A percentile compares a stretch with the other conserved stretches of the same genome.
Conservation (phyloP, 371 early-diverging fungal species). For the Mucor ambiguus region DNA sequence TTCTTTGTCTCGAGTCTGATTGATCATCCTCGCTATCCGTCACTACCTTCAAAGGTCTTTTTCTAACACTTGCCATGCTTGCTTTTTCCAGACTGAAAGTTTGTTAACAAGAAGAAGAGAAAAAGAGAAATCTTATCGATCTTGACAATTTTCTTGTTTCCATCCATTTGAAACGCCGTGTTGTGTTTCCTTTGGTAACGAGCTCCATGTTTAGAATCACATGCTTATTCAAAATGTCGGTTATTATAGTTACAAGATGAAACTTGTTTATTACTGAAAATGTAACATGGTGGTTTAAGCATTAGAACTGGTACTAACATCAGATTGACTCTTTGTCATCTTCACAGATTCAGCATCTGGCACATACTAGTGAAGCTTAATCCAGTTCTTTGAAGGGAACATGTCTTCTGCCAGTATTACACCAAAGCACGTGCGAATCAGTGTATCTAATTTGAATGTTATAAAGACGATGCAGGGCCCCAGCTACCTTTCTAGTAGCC, state of each 20-base stretch:
- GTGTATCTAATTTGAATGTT: neutral
- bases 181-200: neutral
- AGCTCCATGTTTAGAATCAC: neutral
- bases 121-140: constrained; percentile 8
- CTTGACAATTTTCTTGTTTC: constrained; percentile 5
- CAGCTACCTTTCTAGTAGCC: too few relatives aligned
- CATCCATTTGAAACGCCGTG: constrained; percentile 9
- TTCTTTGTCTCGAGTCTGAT: constrained; percentile 37
- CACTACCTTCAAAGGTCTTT: constrained; percentile 43
- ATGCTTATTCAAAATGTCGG: neutral
- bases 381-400: neutral
- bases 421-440: constrained; percentile 5
- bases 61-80: constrained; percentile 20
- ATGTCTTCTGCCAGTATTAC: neutral
- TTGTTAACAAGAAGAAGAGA: constrained; percentile 5
- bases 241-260: neutral
- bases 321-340: neutral
- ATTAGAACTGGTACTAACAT: neutral
- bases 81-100: neutral
- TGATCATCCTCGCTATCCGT: constrained; percentile 58
- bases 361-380: neutral
- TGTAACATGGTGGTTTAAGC: neutral
- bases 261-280: neutral
- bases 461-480: neutral
- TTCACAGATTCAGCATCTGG: neutral